These are phyloP conservation scores for Podila epicladia DNA, from an alignment of 192 early-diverging fungal species.

Conservation along the genomic window DNA sequence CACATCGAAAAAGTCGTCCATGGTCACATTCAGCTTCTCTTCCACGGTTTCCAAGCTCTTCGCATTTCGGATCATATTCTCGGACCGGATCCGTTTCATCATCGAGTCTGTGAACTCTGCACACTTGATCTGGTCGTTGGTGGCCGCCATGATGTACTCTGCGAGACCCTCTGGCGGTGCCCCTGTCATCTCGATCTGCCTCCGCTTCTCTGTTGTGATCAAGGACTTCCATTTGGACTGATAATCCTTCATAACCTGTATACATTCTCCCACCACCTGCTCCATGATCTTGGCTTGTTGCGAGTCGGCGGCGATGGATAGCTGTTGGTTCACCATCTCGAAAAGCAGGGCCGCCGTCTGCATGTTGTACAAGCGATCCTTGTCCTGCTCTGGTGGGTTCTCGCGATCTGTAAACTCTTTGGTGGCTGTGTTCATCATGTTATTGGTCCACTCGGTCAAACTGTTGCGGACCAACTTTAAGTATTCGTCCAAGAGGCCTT, in stretches of 20 bases:
- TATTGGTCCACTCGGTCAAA: slow-evolving; percentile 91
- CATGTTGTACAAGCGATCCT: slow-evolving; percentile 83
- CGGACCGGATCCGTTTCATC: slow-evolving; percentile 58
- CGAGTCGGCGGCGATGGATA: slow-evolving; percentile 86
- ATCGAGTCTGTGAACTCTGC: slow-evolving; percentile 93
- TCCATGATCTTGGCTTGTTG: slow-evolving; percentile 91
- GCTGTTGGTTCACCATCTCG: slow-evolving; percentile 98
- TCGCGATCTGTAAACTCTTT: slow-evolving; percentile 78
- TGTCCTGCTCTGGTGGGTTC: slow-evolving; percentile 79
- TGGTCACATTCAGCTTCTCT: slow-evolving; percentile 71
- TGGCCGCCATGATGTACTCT: slow-evolving; percentile 96
- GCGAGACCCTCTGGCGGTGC: slow-evolving; percentile 87
- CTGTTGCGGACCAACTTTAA: slow-evolving; percentile 89
- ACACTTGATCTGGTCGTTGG: slow-evolving; percentile 93
- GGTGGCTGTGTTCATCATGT: slow-evolving; percentile 88
- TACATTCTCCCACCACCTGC: slow-evolving; percentile 86
- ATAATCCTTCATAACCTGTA: slow-evolving; percentile 82
- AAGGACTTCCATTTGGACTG: slow-evolving; percentile 86
- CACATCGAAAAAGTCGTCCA: slow-evolving; percentile 93
- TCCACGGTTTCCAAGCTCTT: slow-evolving; percentile 71
- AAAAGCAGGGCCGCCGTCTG: slow-evolving; percentile 90
- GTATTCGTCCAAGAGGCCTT: slow-evolving; percentile 88
- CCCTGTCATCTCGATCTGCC: slow-evolving; percentile 79
- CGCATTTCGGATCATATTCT: slow-evolving; percentile 53
- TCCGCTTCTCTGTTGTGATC: slow-evolving; percentile 77